Percentiles rank a stretch among this genome's conserved stretches.
Evolutionary conservation across 2,329 filamentous ascomycete genomes (phyloP).

Genomic region (Tolypocladium tundrense): DNA sequence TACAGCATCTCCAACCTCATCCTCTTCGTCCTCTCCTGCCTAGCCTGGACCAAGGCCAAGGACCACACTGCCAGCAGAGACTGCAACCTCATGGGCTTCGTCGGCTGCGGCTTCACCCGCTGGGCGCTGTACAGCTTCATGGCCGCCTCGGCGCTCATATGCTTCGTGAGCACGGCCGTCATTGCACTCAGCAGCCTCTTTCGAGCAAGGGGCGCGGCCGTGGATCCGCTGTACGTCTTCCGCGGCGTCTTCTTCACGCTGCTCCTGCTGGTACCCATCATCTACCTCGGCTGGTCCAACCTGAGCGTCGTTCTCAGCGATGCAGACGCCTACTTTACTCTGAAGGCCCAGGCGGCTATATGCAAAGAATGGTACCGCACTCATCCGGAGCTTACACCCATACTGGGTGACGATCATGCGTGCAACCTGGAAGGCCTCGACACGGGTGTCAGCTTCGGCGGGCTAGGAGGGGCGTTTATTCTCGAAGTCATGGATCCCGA

Average conservation of each 20-base stretch:
- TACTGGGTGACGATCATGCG: neutral
- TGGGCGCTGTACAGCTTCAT: constrained; percentile 11
- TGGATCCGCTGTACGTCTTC: constrained; percentile 12
- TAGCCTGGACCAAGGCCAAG: constrained; percentile 2
- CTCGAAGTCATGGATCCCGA: neutral
- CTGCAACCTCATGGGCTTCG: neutral
- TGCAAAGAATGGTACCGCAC: neutral
- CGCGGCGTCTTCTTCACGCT: constrained; percentile 12
- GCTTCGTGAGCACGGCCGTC: constrained; percentile 4
- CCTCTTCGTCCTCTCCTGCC: constrained; percentile 9
- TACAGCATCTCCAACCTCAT: constrained; percentile 11
- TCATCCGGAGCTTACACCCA: neutral
- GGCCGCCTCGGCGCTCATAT: constrained; percentile 6
- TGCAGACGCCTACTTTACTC: neutral
- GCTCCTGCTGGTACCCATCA: constrained; percentile 8
- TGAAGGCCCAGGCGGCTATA: neutral
- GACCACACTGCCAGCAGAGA: no score
- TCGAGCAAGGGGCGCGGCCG: constrained; percentile 1
- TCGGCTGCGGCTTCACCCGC: constrained; percentile 1
- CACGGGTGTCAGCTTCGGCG: neutral
- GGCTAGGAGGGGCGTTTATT: neutral
- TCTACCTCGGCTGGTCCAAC: constrained; percentile 7
- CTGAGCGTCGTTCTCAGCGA: neutral
- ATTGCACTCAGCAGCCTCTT: constrained; percentile 7
- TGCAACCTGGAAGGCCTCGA: neutral